Base-by-base conservation (phyloP, 1,284 basidiomycete genomes). In the Leccinum pachyderme region DNA sequence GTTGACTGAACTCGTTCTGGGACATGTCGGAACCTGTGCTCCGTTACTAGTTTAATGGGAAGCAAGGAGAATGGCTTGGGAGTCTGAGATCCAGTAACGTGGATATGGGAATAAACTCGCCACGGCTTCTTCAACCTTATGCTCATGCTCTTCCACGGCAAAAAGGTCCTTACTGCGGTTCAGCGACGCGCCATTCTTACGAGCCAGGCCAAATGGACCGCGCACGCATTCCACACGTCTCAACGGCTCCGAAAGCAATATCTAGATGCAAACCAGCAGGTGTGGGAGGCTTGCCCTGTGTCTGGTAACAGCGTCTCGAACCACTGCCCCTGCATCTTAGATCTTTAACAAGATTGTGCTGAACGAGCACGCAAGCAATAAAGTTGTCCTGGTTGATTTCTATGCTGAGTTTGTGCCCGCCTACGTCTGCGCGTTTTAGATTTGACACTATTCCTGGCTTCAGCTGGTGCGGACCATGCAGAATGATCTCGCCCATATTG, bases 381-480 rank as follows among this genome's bases (percentile, higher is more conserved):
- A 81, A 54, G 69, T 87, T 32, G 80, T 87, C 31, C 72, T 90
- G 6, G 86, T 89, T 12, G 88, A 90, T 62, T 91, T 90, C 61
- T 86, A 89, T 63, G 89, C 88, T 47, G 81, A 88, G 88, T 89
- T 62, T 46, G 84, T 77, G 13, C 32, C 22, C 45, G n/a, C 27
- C 22, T 35, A 12, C 24, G 15, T 52, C 49, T 24, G 39, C 18
- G 41, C 18, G 41, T 32, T 50, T 33, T 24, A 24, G 33, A 25
- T 54, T 49, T 61, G 51, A 56, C 49, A 24, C 31, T 27, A 22
- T 43, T 33, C 43, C 52, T 47, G 54, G 53, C 18, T 55, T 18
- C 62, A 90, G 89, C 57, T 91, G 88, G 89, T 91, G 89, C 61
- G 74, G 77, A 27, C 87, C 87, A 49, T 91, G 89, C 73, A 83